Conservation (phyloP, 73 alveolate species). For the Tetrahymena elliotti region DNA sequence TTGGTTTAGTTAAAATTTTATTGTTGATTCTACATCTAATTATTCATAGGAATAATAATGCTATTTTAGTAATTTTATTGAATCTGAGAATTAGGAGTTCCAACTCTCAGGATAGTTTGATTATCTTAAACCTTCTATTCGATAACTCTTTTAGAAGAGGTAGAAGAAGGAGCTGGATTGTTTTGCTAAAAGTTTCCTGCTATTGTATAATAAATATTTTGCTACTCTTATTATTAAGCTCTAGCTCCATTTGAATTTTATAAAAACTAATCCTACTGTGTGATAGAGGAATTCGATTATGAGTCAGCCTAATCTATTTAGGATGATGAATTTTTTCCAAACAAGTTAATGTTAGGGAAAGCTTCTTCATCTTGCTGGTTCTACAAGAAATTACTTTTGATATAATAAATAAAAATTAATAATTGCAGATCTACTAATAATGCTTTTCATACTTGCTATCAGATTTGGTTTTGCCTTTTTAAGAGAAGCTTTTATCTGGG, state of each 20-base stretch:
- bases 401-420: too few species aligned
- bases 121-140: too few species aligned
- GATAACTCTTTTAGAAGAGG: background rate
- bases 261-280: background rate
- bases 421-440: background rate
- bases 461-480: background rate
- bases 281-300: background rate
- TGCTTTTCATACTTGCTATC: background rate
- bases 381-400: background rate
- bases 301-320: background rate
- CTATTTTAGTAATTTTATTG: too few species aligned
- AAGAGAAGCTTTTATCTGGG: background rate
- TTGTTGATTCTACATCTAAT: background rate
- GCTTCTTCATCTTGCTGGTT: background rate
- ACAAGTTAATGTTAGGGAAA: background rate
- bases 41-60: too few species aligned
- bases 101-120: background rate
- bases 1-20: background rate
- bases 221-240: background rate
- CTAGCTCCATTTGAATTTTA: background rate
- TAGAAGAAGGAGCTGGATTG: background rate
- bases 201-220: too few species aligned
- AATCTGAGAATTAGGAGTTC: background rate
- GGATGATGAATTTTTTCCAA: background rate
- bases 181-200: background rate